phyloP scores from a whole-genome alignment of 2,329 filamentous ascomycete genomes.

The Pezicula radicicola region DNA sequence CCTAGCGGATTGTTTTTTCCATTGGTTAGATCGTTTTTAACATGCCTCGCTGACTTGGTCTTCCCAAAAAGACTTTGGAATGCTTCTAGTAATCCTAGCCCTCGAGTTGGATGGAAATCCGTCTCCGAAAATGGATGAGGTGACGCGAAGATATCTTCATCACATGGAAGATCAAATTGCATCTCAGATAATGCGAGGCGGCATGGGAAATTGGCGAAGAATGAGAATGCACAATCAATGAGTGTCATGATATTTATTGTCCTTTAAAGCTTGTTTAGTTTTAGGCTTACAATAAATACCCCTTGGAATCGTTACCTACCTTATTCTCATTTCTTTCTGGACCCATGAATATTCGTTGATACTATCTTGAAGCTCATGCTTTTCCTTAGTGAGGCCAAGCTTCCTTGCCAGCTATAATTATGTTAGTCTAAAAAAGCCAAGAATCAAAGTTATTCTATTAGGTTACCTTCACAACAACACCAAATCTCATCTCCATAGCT shows the following conservation, averaged over 20 bases:
- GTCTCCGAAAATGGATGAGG: conserved; percentile 38
- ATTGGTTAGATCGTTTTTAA: background rate
- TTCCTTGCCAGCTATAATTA: conserved; percentile 32
- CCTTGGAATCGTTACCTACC: conserved; percentile 23
- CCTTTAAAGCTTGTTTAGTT: conserved; percentile 17
- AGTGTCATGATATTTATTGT: conserved; percentile 36
- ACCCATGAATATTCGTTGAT: conserved; percentile 37
- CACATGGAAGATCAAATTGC: conserved; percentile 39
- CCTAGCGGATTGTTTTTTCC: conserved; percentile 12
- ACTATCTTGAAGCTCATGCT: conserved; percentile 34
- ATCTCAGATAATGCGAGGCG: conserved; percentile 36
- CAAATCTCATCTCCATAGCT: conserved; percentile 39
- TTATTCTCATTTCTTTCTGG: conserved; percentile 38
- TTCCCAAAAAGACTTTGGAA: conserved; percentile 34
- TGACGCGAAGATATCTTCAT: conserved; percentile 35
- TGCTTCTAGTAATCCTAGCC: conserved; percentile 33
- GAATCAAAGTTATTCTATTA: no score
- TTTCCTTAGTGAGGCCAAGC: conserved; percentile 32
- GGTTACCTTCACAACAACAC: conserved; percentile 36
- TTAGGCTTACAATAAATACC: background rate
- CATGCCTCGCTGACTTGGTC: background rate
- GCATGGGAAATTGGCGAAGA: conserved; percentile 41
- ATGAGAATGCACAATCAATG: conserved; percentile 40
- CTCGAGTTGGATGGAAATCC: conserved; percentile 33
- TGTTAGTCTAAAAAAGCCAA: background rate